A percentile compares a stretch with the other conserved stretches of the same genome.
phyloP scores from a whole-genome alignment of 371 early-diverging fungal species.

The Lichtheimia hyalospora region DNA sequence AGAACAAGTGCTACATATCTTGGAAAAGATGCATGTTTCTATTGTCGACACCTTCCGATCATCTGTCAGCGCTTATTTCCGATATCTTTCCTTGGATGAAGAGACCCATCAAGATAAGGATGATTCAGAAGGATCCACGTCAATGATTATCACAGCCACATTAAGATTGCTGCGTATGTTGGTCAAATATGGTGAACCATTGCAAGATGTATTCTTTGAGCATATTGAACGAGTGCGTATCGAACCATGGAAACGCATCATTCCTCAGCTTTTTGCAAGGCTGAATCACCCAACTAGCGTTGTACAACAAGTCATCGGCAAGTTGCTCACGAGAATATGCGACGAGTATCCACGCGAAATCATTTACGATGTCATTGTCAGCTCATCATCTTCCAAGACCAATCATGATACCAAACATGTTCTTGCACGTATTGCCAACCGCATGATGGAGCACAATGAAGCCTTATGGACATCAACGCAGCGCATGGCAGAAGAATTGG shows the following conservation, averaged over 20 bases:
- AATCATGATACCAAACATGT: conserved; percentile 41
- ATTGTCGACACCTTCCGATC: conserved; percentile 25
- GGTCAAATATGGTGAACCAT: conserved; percentile 60
- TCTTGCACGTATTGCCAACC: conserved; percentile 42
- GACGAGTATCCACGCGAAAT: conserved; percentile 63
- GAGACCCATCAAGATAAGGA: conserved; percentile 15
- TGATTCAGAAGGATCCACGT: conserved; percentile 17
- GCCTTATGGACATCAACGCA: conserved; percentile 60
- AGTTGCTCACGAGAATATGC: conserved; percentile 61
- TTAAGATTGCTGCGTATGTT: conserved; percentile 67
- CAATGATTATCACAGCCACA: conserved; percentile 58
- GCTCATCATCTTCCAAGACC: conserved; percentile 52
- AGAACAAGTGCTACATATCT: conserved; percentile 6
- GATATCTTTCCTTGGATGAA: conserved; percentile 31
- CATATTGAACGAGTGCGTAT: conserved; percentile 48
- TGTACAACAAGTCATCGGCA: conserved; percentile 52
- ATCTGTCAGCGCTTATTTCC: conserved; percentile 35
- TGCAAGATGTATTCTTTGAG: conserved; percentile 40
- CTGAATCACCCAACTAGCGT: conserved; percentile 65
- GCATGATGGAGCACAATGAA: conserved; percentile 42
- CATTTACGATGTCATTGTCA: conserved; percentile 73
- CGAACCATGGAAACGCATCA: conserved; percentile 70
- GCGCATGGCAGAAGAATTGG: conserved; percentile 65
- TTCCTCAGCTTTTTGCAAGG: conserved; percentile 80
- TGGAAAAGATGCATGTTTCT: conserved; percentile 23